Conservation (phyloP, 192 early-diverging fungal genomes). For the Coemansia sp. region DNA sequence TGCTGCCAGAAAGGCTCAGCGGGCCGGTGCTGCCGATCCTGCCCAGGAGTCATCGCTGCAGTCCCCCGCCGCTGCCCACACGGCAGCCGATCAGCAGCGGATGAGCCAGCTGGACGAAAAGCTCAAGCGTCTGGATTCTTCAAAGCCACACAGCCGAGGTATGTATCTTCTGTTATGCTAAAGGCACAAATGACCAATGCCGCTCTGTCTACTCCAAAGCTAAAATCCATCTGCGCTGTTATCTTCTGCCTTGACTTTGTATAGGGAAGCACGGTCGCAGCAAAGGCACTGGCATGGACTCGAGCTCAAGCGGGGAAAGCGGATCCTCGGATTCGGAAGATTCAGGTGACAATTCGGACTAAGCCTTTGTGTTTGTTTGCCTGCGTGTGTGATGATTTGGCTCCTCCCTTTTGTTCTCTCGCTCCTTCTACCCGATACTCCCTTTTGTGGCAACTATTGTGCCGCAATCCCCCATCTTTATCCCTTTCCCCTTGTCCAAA, state of each 20-base stretch:
- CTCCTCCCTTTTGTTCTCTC: slow-evolving; percentile 36
- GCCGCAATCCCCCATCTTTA: not conserved
- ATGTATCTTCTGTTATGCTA: slow-evolving; percentile 3
- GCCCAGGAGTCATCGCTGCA: slow-evolving; percentile 37
- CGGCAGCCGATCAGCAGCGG: slow-evolving; percentile 30
- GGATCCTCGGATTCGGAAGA: slow-evolving; percentile 76
- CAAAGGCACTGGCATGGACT: slow-evolving; percentile 30
- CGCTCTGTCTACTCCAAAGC: not conserved
- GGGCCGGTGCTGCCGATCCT: slow-evolving; percentile 53
- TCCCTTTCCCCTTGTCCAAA: not conserved
- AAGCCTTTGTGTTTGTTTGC: slow-evolving; percentile 37
- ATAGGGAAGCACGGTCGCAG: slow-evolving; percentile 34
- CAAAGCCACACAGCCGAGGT: slow-evolving; percentile 34
- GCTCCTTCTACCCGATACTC: slow-evolving; percentile 21
- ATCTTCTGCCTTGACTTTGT: not conserved
- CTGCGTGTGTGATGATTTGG: slow-evolving; percentile 20
- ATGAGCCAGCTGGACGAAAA: slow-evolving; percentile 54
- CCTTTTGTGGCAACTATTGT: not conserved
- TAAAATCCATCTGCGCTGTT: slow-evolving; percentile 1
- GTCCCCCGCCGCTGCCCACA: slow-evolving; percentile 23
- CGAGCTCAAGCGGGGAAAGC: slow-evolving; percentile 54
- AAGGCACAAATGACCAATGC: not conserved
- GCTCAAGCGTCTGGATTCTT: slow-evolving; percentile 48
- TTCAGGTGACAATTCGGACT: slow-evolving; percentile 80
- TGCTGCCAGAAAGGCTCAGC: slow-evolving; percentile 49